These are phyloP conservation scores for Rhodomyrtus tomentosa DNA, from an alignment of 345 rosid genomes.

Conservation along the genomic window DNA sequence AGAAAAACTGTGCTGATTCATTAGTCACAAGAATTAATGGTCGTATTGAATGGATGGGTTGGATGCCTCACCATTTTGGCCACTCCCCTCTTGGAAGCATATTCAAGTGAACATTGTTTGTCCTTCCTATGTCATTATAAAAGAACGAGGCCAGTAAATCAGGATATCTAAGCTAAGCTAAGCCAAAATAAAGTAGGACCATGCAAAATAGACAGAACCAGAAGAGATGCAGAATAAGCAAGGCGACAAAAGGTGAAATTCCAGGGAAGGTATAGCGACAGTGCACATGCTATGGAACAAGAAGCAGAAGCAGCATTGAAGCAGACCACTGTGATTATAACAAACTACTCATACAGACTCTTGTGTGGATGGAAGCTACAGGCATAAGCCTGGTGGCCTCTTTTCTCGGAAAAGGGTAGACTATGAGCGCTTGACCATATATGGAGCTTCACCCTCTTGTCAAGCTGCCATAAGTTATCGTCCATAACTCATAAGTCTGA, in stretches of 20 bases:
- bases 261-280: neutral
- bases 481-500: neutral
- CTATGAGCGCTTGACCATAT: neutral
- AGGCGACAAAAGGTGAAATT: neutral
- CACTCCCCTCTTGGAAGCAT: slow-evolving; percentile 80
- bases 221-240: neutral
- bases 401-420: neutral
- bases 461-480: neutral
- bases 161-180: neutral
- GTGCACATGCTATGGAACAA: neutral
- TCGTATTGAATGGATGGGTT: neutral
- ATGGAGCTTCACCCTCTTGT: neutral
- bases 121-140: slow-evolving; percentile 36
- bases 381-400: neutral
- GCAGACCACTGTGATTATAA: neutral
- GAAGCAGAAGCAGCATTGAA: neutral
- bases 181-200: neutral
- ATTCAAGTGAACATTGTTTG: slow-evolving; percentile 27
- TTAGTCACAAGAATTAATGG: neutral
- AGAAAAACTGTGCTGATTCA: neutral
- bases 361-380: neutral
- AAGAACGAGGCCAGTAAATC: neutral
- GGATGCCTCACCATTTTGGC: slow-evolving; percentile 63
- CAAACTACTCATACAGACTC: neutral
- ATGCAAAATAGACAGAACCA: neutral